These are phyloP conservation scores for Wickerhamiella sorbophila DNA, from an alignment of 805 yeast species.

Conservation along the genomic window DNA sequence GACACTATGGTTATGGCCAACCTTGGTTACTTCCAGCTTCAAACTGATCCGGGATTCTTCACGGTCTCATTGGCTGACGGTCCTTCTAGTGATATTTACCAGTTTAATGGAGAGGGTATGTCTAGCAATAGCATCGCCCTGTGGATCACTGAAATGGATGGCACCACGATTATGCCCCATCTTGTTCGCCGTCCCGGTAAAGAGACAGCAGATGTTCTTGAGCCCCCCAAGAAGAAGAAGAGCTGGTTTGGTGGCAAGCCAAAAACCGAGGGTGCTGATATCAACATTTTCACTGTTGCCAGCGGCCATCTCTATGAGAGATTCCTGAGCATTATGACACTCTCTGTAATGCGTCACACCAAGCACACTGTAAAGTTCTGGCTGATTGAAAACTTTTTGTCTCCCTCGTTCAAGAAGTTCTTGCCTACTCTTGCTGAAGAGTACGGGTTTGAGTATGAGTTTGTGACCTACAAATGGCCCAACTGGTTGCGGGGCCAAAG, in stretches of 20 bases:
- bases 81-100: constrained; percentile 30
- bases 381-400: constrained; percentile 71
- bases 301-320: constrained; percentile 71
- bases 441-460: constrained; percentile 54
- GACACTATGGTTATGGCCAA: constrained; percentile 67
- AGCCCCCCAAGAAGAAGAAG: constrained; percentile 1
- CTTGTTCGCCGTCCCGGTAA: constrained; percentile 20
- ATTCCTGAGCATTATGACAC: constrained; percentile 62
- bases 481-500: constrained; percentile 68
- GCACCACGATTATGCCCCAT: constrained; percentile 1
- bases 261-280: constrained; percentile 35
- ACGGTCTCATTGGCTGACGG: constrained; percentile 34
- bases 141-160: constrained; percentile 1
- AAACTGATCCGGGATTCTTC: constrained; percentile 61
- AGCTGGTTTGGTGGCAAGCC: constrained; percentile 2
- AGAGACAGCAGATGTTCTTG: constrained; percentile 21
- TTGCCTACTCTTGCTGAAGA: constrained; percentile 45
- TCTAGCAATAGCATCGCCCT: not conserved
- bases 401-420: constrained; percentile 48
- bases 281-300: constrained; percentile 71
- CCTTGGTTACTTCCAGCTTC: constrained; percentile 72
- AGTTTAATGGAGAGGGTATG: constrained; percentile 24
- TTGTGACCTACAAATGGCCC: constrained; percentile 89
- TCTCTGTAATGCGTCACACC: constrained; percentile 55
- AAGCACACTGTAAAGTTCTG: constrained; percentile 62